Percentiles rank a stretch among this genome's conserved stretches.
Evolutionary conservation across 2,329 filamentous ascomycete genomes (phyloP).

Genomic region (Penicillium thymicola): DNA sequence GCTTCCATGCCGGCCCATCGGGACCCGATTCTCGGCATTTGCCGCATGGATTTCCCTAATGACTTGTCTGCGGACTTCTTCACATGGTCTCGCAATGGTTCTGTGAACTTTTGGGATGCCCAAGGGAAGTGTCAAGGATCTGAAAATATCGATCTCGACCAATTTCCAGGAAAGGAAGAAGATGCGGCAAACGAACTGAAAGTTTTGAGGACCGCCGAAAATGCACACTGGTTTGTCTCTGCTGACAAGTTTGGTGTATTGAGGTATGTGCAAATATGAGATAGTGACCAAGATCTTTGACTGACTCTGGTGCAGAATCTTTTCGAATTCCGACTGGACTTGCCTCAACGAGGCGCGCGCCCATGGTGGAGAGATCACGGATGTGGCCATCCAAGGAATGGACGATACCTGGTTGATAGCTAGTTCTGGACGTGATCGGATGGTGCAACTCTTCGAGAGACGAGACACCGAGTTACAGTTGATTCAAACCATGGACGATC

Average conservation of each 20-base stretch:
- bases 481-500: constrained; percentile 88
- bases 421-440: constrained; percentile 82
- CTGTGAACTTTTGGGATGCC: constrained; percentile 76
- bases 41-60: constrained; percentile 60
- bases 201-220: constrained; percentile 56
- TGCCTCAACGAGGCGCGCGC: constrained; percentile 73
- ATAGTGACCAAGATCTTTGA: not conserved
- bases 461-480: constrained; percentile 63
- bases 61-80: constrained; percentile 68
- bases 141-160: constrained; percentile 67
- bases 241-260: constrained; percentile 87
- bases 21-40: constrained; percentile 66
- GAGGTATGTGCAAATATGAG: constrained; percentile 39
- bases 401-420: constrained; percentile 66
- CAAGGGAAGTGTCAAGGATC: constrained; percentile 66
- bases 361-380: constrained; percentile 80
- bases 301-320: constrained; percentile 28
- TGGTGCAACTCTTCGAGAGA: constrained; percentile 80
- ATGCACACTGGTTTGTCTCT: constrained; percentile 67
- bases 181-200: constrained; percentile 56
- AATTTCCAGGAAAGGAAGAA: constrained; percentile 45
- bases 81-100: constrained; percentile 82
- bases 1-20: constrained; percentile 54
- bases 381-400: constrained; percentile 68
- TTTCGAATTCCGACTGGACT: constrained; percentile 52